Percentiles rank a stretch among this genome's conserved stretches.
phyloP scores from a whole-genome alignment of 768 basidiomycete species.

The Russula abietina region DNA sequence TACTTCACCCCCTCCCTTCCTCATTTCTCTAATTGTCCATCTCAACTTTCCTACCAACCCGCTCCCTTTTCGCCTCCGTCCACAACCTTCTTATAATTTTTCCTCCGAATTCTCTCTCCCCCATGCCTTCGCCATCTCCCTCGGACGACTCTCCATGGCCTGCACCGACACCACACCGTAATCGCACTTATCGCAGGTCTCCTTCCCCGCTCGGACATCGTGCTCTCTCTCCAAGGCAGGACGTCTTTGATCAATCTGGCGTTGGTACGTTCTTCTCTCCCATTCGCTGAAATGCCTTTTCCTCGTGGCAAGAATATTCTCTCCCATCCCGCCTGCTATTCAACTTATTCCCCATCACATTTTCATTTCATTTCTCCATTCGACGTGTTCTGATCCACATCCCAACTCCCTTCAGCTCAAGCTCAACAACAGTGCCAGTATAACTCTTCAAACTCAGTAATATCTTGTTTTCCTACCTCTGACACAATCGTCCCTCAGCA shows the following conservation, averaged over 20 bases:
- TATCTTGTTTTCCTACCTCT: constrained; percentile 68
- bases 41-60: constrained; percentile 26
- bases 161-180: constrained; percentile 33
- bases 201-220: constrained; percentile 16
- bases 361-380: background rate
- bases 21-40: constrained; percentile 24
- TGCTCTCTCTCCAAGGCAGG: constrained; percentile 15
- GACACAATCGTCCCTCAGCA: constrained; percentile 61
- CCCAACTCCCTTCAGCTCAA: constrained; percentile 25
- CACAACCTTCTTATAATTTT: constrained; percentile 2
- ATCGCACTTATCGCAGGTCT: constrained; percentile 19
- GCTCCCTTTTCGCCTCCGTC: constrained; percentile 1
- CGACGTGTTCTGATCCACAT: constrained; percentile 8
- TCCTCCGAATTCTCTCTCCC: constrained; percentile 23
- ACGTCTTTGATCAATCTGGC: constrained; percentile 23
- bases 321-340: background rate
- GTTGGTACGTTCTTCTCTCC: constrained; percentile 18
- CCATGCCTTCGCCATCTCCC: constrained; percentile 36
- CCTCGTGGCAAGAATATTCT: constrained; percentile 2
- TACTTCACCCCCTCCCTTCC: constrained; percentile 14
- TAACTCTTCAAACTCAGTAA: constrained; percentile 59
- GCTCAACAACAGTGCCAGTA: constrained; percentile 49
- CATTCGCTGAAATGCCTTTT: background rate
- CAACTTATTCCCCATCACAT: background rate
- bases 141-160: constrained; percentile 42